phyloP scores from a whole-genome alignment of 2,329 filamentous ascomycete genomes.

The Clonostachys sp. region DNA sequence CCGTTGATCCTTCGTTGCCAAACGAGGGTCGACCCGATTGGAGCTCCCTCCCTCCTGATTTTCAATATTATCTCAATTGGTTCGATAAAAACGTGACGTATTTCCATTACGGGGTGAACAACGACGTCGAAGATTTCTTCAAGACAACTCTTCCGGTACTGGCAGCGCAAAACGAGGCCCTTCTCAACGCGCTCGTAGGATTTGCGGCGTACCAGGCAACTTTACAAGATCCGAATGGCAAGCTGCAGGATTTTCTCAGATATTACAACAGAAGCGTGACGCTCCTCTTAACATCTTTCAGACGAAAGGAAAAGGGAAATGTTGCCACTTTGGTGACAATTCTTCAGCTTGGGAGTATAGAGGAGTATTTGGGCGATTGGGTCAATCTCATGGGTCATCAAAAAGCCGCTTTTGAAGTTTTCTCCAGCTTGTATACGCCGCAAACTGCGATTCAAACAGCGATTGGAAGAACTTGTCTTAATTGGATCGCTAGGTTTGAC shows the following conservation, averaged over 20 bases:
- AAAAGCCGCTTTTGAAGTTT: conserved; percentile 78
- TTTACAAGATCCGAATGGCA: conserved; percentile 63
- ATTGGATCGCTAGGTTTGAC: conserved; percentile 92
- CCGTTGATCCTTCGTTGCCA: conserved; percentile 13
- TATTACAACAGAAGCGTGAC: conserved; percentile 90
- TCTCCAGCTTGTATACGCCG: conserved; percentile 74
- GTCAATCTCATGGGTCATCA: conserved; percentile 90
- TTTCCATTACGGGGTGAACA: conserved; percentile 77
- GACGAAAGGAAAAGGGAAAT: conserved; percentile 64
- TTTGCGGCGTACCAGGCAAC: conserved; percentile 87
- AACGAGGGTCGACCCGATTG: conserved; percentile 35
- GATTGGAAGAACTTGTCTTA: conserved; percentile 67
- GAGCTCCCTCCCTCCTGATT: conserved; percentile 59
- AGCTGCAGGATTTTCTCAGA: conserved; percentile 75
- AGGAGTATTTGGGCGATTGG: conserved; percentile 97
- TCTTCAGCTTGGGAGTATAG: conserved; percentile 86
- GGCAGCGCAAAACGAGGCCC: conserved; percentile 69
- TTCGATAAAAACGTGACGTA: conserved; percentile 73
- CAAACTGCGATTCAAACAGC: conserved; percentile 68
- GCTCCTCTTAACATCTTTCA: conserved; percentile 66
- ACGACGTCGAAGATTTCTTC: conserved; percentile 70
- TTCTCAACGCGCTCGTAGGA: conserved; percentile 81
- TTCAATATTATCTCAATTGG: conserved; percentile 76
- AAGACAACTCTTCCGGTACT: conserved; percentile 64
- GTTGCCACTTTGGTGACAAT: conserved; percentile 80